A percentile compares a stretch with the other conserved stretches of the same genome.
These are phyloP conservation scores for Saturnispora quitensis DNA, from an alignment of 805 yeast species.

Conservation along the genomic window DNA sequence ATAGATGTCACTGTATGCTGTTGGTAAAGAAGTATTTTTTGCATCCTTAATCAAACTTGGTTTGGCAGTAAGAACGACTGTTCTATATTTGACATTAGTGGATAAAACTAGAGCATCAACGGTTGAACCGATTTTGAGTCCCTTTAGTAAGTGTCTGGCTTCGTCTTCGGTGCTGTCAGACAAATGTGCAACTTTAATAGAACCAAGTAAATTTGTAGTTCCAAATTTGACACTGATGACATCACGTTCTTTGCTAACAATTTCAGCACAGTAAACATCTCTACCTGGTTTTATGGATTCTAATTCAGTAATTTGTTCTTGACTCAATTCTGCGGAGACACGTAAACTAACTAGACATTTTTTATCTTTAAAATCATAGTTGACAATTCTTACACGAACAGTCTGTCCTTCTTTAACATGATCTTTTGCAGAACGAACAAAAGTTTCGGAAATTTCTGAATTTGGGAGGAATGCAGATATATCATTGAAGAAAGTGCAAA, in stretches of 20 bases:
- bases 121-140: slow-evolving; percentile 50
- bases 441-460: slow-evolving; percentile 83
- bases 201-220: slow-evolving; percentile 52
- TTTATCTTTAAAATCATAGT: slow-evolving; percentile 42
- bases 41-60: slow-evolving; percentile 60
- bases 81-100: slow-evolving; percentile 51
- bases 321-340: slow-evolving; percentile 45
- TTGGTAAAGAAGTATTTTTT: slow-evolving; percentile 44
- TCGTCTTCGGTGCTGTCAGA: slow-evolving; percentile 71
- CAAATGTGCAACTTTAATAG: slow-evolving; percentile 63
- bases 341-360: slow-evolving; percentile 69
- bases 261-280: slow-evolving; percentile 46
- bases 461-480: slow-evolving; percentile 76
- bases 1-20: slow-evolving; percentile 46
- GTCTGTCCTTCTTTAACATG: slow-evolving; percentile 80
- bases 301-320: slow-evolving; percentile 38
- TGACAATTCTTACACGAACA: slow-evolving; percentile 56
- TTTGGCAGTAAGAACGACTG: slow-evolving; percentile 57
- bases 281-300: slow-evolving; percentile 48
- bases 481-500: slow-evolving; percentile 74
- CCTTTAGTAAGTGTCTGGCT: slow-evolving; percentile 56
- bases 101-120: slow-evolving; percentile 57
- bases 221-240: slow-evolving; percentile 55
- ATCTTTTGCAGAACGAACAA: slow-evolving; percentile 67
- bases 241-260: slow-evolving; percentile 71